phyloP scores from a whole-genome alignment of 805 yeast species.

The Ogataea angusta region DNA sequence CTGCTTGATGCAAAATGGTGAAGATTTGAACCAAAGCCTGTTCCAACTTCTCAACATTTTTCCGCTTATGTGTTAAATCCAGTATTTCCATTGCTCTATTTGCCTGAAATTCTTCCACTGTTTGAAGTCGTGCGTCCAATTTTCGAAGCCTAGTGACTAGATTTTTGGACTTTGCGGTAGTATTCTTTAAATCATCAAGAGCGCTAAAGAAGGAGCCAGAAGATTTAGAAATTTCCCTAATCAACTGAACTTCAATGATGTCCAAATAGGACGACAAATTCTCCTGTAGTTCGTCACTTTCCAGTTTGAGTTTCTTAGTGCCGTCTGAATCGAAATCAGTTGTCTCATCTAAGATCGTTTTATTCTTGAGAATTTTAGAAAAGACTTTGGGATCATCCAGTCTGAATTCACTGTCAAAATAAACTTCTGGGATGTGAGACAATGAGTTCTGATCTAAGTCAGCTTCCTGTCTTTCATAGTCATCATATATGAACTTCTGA shows the following conservation, averaged over 20 bases:
- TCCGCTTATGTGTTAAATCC: constrained; percentile 47
- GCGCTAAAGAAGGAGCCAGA: constrained; percentile 85
- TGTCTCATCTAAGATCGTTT: constrained; percentile 36
- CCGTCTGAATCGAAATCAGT: constrained; percentile 31
- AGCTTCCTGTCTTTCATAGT: constrained; percentile 22
- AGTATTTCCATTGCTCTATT: constrained; percentile 48
- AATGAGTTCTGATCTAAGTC: constrained; percentile 30
- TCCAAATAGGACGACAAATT: constrained; percentile 80
- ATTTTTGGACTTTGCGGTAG: constrained; percentile 51
- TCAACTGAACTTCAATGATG: constrained; percentile 74
- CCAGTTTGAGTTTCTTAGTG: constrained; percentile 39
- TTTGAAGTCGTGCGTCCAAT: constrained; percentile 44
- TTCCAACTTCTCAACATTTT: constrained; percentile 61
- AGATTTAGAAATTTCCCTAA: constrained; percentile 78
- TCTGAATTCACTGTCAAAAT: constrained; percentile 63
- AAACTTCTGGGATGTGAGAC: constrained; percentile 63
- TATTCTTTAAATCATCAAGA: constrained; percentile 68
- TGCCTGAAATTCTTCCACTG: constrained; percentile 48
- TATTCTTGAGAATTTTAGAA: constrained; percentile 63
- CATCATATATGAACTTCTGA: background rate
- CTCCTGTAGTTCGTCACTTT: constrained; percentile 65
- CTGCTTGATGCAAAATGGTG: constrained; percentile 42
- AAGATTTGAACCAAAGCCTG: constrained; percentile 56
- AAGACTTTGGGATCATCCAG: constrained; percentile 87
- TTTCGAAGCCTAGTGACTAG: constrained; percentile 47